phyloP scores from a whole-genome alignment of 2,329 filamentous ascomycete species.

The Trichophyton mentagrophytes region DNA sequence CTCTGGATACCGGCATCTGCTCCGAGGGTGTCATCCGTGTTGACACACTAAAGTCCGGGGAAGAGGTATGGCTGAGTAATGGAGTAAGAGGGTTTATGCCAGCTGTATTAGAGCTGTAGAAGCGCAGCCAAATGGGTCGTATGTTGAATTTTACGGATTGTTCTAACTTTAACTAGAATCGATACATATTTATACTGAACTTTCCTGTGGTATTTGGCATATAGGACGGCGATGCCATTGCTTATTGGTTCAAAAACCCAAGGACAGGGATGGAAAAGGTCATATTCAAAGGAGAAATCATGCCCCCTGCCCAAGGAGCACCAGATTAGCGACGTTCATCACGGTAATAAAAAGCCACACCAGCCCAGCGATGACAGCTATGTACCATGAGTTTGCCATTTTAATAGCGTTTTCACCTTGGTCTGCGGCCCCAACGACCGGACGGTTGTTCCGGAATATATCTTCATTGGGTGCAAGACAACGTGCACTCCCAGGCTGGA shows the following conservation, averaged over 20 bases:
- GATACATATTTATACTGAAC: not conserved
- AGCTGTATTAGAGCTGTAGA: constrained; percentile 13
- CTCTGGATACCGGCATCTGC: constrained; percentile 56
- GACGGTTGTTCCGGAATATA: not conserved
- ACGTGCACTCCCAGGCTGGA: constrained; percentile 36
- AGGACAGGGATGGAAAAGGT: too few relatives aligned
- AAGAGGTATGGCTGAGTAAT: constrained; percentile 81
- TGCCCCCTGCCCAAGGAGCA: constrained; percentile 38
- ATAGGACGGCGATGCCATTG: not conserved
- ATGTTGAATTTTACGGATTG: not conserved
- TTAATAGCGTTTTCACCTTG: constrained; percentile 27
- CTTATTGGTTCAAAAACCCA: not conserved
- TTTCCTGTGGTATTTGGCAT: not conserved
- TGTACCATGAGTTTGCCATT: constrained; percentile 63
- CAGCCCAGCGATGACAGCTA: constrained; percentile 43
- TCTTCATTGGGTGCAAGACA: not conserved
- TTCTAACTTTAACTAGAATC: not conserved
- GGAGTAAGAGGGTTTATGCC: constrained; percentile 65
- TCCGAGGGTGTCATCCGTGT: constrained; percentile 51
- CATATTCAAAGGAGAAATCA: not conserved
- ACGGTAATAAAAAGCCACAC: constrained; percentile 64
- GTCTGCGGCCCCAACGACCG: not conserved
- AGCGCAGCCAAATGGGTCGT: not conserved
- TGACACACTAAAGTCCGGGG: constrained; percentile 52
- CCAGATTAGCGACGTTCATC: constrained; percentile 68